phyloP scores from a whole-genome alignment of 768 basidiomycete species.

The Boletus pseudopeckii region DNA sequence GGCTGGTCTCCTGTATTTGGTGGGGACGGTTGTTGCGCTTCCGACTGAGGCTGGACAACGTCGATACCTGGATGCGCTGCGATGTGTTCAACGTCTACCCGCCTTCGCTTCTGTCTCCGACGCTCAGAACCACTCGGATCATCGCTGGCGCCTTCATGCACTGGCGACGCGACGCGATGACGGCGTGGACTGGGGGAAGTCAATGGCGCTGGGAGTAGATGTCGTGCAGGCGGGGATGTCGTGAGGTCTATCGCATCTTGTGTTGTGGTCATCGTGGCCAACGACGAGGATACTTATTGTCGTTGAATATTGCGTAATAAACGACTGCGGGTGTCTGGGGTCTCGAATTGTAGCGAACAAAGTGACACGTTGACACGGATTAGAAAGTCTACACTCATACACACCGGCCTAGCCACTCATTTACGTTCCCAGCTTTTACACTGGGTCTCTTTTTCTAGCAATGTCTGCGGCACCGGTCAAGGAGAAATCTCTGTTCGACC shows the following conservation, averaged over 20 bases:
- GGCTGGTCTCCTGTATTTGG: no score
- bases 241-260: constrained; percentile 10
- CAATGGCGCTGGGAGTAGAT: not conserved
- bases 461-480: constrained; percentile 13
- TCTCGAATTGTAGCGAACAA: not conserved
- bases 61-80: not conserved
- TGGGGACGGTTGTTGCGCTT: not conserved
- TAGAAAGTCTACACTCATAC: not conserved
- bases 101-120: constrained; percentile 16
- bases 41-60: not conserved
- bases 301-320: constrained; percentile 20
- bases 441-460: not conserved
- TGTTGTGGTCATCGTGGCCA: constrained; percentile 20
- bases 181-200: not conserved
- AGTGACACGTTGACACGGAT: constrained; percentile 17
- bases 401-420: not conserved
- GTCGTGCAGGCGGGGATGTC: not conserved
- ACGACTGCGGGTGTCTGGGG: constrained; percentile 11
- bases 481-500: constrained; percentile 46
- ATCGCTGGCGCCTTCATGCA: not conserved
- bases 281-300: constrained; percentile 11
- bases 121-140: constrained; percentile 1
- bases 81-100: constrained; percentile 1
- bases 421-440: not conserved
- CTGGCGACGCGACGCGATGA: constrained; percentile 4